These are phyloP conservation scores for Fusarium beomiforme DNA, from an alignment of 2,329 filamentous ascomycete genomes.

Conservation along the genomic window DNA sequence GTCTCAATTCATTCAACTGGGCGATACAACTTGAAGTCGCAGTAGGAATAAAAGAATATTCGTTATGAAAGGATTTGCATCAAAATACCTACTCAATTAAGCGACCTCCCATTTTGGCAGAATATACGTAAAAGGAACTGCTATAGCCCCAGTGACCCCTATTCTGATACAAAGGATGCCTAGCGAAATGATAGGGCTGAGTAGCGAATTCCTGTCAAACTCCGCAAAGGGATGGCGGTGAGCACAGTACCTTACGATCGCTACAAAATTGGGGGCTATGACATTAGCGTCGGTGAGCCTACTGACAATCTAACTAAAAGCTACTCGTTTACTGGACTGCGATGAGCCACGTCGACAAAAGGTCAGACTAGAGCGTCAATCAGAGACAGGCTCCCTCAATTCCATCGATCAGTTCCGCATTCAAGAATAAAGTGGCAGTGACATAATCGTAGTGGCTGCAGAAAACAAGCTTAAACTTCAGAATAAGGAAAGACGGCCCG, in stretches of 20 bases:
- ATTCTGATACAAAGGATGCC: background rate
- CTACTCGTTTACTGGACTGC: rapidly evolving
- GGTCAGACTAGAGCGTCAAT: background rate
- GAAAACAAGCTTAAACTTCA: background rate
- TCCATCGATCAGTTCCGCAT: background rate
- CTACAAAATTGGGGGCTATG: too few relatives aligned
- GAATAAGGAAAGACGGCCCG: background rate
- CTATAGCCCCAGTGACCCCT: background rate
- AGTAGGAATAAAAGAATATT: background rate
- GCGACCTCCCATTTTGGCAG: background rate
- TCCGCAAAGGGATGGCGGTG: background rate
- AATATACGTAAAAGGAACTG: background rate
- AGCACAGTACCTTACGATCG: too few relatives aligned
- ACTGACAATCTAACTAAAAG: background rate
- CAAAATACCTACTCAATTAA: background rate
- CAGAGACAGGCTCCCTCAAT: background rate
- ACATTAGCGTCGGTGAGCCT: too few relatives aligned
- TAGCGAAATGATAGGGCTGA: conserved; percentile 5
- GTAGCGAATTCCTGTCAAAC: background rate
- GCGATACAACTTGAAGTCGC: background rate
- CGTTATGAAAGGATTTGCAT: rapidly evolving
- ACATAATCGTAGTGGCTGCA: too few relatives aligned
- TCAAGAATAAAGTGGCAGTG: background rate
- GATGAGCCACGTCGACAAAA: background rate
- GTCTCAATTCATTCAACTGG: background rate